These are phyloP conservation scores for Vitis rupestris DNA, from an alignment of 164 flowering plant species.

Conservation along the genomic window DNA sequence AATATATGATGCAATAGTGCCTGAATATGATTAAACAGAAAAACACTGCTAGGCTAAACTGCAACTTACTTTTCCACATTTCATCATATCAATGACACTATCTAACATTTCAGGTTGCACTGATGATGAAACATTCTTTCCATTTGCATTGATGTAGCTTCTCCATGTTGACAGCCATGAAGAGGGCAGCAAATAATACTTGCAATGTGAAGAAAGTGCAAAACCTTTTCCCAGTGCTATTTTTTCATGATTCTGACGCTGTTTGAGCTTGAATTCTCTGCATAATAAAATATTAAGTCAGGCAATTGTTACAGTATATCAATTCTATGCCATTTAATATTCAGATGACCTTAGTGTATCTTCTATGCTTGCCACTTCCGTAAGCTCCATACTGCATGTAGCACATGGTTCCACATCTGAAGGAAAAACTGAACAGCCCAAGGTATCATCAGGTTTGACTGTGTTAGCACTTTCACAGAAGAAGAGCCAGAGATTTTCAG, in stretches of 20 bases:
- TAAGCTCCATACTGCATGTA: constrained; percentile 55
- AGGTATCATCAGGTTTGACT: constrained; percentile 63
- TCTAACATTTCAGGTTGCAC: constrained; percentile 68
- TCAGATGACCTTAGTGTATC: constrained; percentile 62
- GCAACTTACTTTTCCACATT: constrained; percentile 62
- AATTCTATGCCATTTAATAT: constrained; percentile 2
- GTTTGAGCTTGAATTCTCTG: constrained; percentile 75
- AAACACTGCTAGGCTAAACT: background rate
- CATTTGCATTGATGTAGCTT: constrained; percentile 61
- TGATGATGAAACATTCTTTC: constrained; percentile 55
- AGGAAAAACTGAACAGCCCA: constrained; percentile 64
- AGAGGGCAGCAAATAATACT: constrained; percentile 81
- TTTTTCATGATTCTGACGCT: constrained; percentile 89
- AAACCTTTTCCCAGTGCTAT: constrained; percentile 60
- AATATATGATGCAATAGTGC: background rate
- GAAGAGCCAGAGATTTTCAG: constrained; percentile 85
- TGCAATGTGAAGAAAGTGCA: constrained; percentile 53
- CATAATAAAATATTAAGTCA: constrained; percentile 33
- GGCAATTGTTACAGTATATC: constrained; percentile 6
- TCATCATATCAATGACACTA: constrained; percentile 49
- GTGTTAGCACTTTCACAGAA: constrained; percentile 58
- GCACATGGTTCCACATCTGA: constrained; percentile 61
- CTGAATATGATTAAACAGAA: constrained; percentile 5
- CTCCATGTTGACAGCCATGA: constrained; percentile 87
- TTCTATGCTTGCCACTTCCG: constrained; percentile 74